phyloP scores from a whole-genome alignment of 2,329 filamentous ascomycete genomes.

The Tolypocladium pustulatum region DNA sequence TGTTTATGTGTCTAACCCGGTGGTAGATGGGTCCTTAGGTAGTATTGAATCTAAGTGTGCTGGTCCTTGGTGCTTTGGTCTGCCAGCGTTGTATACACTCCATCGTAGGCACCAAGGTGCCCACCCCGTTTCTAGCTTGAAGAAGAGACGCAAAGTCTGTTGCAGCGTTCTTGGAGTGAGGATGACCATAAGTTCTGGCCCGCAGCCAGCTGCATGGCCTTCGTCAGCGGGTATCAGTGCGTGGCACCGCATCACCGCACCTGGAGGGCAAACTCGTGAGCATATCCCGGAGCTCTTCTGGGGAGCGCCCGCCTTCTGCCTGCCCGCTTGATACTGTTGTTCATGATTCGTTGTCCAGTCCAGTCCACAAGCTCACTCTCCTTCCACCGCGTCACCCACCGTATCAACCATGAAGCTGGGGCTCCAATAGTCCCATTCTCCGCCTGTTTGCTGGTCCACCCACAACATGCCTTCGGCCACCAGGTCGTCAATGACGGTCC shows the following conservation, averaged over 20 bases:
- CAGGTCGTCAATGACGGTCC: slow-evolving; percentile 84
- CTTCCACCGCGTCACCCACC: slow-evolving; percentile 8
- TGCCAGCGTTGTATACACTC: too few species aligned
- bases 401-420: slow-evolving; percentile 58
- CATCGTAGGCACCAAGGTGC: background rate
- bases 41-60: background rate
- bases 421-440: slow-evolving; percentile 90
- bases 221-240: background rate
- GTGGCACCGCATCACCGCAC: background rate
- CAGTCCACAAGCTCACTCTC: slow-evolving; percentile 4
- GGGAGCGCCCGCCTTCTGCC: background rate
- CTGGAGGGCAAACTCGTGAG: background rate
- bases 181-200: background rate
- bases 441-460: slow-evolving; percentile 71
- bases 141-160: too few species aligned
- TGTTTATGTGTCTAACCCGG: background rate
- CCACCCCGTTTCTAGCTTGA: background rate
- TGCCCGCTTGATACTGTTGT: background rate
- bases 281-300: background rate
- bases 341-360: background rate
- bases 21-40: background rate
- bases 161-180: background rate
- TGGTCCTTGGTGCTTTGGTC: background rate
- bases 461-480: slow-evolving; percentile 84
- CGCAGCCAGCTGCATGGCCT: background rate